These are phyloP conservation scores for Lactarius hengduanensis DNA, from an alignment of 768 basidiomycete species.

Conservation along the genomic window DNA sequence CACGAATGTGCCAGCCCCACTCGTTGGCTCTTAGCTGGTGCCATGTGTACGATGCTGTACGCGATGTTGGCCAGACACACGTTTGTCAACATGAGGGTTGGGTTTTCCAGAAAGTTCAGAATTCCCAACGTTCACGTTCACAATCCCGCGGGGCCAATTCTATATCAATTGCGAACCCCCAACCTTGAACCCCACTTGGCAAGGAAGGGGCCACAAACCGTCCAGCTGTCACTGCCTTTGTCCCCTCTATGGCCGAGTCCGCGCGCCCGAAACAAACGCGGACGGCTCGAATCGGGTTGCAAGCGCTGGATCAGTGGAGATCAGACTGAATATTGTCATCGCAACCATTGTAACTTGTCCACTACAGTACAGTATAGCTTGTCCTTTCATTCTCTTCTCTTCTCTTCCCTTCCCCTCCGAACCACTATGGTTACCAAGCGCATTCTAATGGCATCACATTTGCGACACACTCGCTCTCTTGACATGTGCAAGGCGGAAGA, in stretches of 20 bases:
- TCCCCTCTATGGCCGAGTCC: background rate
- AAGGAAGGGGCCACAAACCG: background rate
- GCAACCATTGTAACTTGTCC: background rate
- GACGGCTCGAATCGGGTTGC: background rate
- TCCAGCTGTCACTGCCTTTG: background rate
- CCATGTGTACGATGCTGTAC: background rate
- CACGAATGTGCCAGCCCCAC: background rate
- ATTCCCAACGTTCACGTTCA: background rate
- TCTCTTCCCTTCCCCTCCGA: no score
- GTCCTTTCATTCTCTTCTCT: background rate
- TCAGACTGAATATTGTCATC: background rate
- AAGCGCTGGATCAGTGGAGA: background rate
- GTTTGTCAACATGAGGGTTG: background rate
- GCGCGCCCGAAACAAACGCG: background rate
- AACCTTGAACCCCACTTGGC: background rate
- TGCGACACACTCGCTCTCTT: background rate
- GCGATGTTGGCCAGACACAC: background rate
- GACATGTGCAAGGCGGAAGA: background rate
- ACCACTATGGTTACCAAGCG: background rate
- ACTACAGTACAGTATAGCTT: background rate
- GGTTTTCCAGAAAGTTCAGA: background rate
- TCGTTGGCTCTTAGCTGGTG: background rate
- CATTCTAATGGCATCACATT: background rate
- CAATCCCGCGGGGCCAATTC: background rate
- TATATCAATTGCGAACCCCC: background rate